Evolutionary conservation across 202 grass and related monocot genomes (phyloP), one percentile per base, ranked within the genome.

Genomic region (Alloteropsis angusta): DNA sequence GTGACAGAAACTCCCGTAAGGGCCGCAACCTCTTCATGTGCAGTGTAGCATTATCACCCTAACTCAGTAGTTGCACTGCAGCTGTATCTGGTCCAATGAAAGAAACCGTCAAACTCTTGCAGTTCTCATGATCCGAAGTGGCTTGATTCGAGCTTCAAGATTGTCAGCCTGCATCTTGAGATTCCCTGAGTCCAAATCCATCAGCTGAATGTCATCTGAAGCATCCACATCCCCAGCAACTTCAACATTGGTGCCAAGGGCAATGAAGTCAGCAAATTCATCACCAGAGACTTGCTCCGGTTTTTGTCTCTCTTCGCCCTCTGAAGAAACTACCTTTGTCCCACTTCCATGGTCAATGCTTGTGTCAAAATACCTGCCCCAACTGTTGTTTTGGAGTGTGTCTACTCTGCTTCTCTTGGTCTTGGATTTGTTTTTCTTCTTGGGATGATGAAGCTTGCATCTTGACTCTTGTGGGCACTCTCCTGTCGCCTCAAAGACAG

Each of bases 391-490:
- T 73, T 93, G 92, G 5, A 85, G 19, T 25, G 44, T 52, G 56
- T 47, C 65, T 44, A 25, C 30, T 82, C 85, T 94, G 54, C 66
- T 84, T 76, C 71, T 90, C 84, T 84, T 92, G 54, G 81, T 90
- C 84, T 84, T 92, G 54, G 81, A 72, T 78, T 91, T 93, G 72
- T 47, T 90, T 65, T 84, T 87, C 50, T 65, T 87, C 83, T 93
- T 95, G 18, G 96, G 96, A 53, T 99, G 96, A 85, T 99, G 90
- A 87, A 96, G 90, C 72, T 91, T 99, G 96, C 96, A 99, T 78
- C 66, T 89, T 57, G 88, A 60, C 84, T 84, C 79, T 78, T 89
- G 90, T 44, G 86, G 76, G 60, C 96, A 99, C 72, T 87, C 88
- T 58, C 96, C 96, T 60, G 88, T 95, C 26, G 84, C 81, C 85